These are phyloP conservation scores for Suillus occidentalis DNA, from an alignment of 768 basidiomycete species.

Conservation along the genomic window DNA sequence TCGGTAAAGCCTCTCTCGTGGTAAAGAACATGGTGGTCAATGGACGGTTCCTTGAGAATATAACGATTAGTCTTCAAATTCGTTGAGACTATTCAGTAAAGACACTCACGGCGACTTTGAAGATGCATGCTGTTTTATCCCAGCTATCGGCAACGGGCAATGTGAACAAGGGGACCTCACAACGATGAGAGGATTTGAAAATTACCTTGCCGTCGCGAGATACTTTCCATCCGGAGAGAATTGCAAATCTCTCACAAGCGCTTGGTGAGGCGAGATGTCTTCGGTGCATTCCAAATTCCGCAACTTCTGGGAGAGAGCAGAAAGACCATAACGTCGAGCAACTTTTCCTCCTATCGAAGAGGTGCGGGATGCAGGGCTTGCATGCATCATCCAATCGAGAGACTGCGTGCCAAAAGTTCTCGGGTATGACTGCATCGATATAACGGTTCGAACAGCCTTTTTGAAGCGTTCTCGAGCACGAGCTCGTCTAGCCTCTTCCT, in stretches of 20 bases:
- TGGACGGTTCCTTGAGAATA: conserved; percentile 38
- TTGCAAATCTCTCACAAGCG: conserved; percentile 56
- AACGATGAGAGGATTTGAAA: conserved; percentile 6
- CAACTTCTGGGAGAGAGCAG: conserved; percentile 30
- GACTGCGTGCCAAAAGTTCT: background rate
- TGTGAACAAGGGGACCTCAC: conserved; percentile 8
- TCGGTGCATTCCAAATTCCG: conserved; percentile 40
- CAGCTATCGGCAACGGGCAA: conserved; percentile 32
- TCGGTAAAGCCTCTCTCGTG: conserved; percentile 54
- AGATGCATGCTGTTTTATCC: conserved; percentile 52
- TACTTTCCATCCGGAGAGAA: conserved; percentile 57
- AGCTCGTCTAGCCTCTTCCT: conserved; percentile 23
- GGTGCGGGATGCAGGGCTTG: background rate
- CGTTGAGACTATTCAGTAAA: background rate
- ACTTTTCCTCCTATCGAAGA: background rate
- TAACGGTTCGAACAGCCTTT: conserved; percentile 46
- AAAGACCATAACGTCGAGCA: background rate
- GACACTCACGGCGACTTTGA: conserved; percentile 43
- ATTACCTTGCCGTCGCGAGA: conserved; percentile 51
- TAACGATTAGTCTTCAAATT: conserved; percentile 13
- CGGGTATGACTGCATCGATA: conserved; percentile 35
- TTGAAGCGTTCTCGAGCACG: conserved; percentile 38
- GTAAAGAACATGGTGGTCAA: conserved; percentile 47
- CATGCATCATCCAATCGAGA: background rate
- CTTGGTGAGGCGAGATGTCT: conserved; percentile 45